Evolutionary conservation across 2,329 filamentous ascomycete genomes (phyloP).

Genomic region (Fusarium redolens): DNA sequence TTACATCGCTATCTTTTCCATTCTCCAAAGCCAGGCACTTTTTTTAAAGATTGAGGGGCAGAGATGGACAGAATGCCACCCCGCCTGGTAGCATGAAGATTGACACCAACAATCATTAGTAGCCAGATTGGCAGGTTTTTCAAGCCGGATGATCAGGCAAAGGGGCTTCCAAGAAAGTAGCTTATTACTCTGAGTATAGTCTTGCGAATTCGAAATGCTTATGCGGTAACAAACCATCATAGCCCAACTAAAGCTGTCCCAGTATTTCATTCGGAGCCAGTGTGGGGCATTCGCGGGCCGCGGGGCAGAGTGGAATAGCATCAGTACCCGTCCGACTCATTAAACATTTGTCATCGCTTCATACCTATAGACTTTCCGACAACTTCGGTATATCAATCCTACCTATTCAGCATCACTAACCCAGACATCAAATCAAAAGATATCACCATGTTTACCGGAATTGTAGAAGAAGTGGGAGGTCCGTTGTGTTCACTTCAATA

Average conservation of each 20-base stretch:
- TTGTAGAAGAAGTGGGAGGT: constrained; percentile 95
- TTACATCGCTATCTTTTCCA: neutral
- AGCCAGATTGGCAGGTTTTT: neutral
- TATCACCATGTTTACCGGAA: constrained; percentile 88
- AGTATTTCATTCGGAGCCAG: constrained; percentile 25
- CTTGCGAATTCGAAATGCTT: neutral
- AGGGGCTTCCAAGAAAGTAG: no score
- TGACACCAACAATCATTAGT: neutral
- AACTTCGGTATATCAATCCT: neutral
- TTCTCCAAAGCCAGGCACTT: neutral
- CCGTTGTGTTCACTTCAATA: constrained; percentile 51
- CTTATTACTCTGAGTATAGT: neutral
- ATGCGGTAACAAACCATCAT: neutral
- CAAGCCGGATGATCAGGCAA: neutral
- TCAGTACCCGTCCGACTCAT: constrained; percentile 18
- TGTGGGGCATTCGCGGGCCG: constrained; percentile 41
- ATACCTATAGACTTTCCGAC: neutral
- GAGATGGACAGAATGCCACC: constrained; percentile 10
- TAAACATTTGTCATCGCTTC: constrained; percentile 43
- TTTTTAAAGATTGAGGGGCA: constrained; percentile 6
- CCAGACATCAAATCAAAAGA: neutral
- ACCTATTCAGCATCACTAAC: neutral
- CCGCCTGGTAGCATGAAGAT: neutral
- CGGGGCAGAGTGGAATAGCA: constrained; percentile 32
- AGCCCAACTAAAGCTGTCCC: neutral